Evolutionary conservation across 192 early-diverging fungal species (phyloP), one percentile per base, ranked within the genome.

Genomic region (Coemansia asiatica): DNA sequence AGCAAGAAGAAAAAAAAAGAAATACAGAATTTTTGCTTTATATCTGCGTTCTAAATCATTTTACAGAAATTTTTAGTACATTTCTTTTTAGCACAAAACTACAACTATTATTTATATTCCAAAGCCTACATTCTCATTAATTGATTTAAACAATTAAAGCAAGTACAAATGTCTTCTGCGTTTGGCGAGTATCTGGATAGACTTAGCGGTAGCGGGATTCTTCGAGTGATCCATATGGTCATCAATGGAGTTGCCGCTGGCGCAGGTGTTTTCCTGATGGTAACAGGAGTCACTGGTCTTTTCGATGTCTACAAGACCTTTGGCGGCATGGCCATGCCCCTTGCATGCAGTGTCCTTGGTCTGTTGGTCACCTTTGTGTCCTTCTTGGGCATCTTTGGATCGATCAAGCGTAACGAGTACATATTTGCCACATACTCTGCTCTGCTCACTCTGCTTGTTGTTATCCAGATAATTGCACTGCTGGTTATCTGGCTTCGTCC

Each of bases 361-460:
- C 31, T 56, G 0, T 31, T 77, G 1, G 81, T 87, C 0, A 60
- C 77, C 5, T 9, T 74, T 15, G 38, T 82, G 19, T 81, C 84
- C 2, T 60, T 84, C 19, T 9, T 87, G 2, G 86, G 86, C 6
- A 76, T 73, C 29, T 57, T 75, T 25, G 81, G 84, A 18, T 68
- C 83, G 16, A 46, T 75, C 65, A 80, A 80, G 72, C 64, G 67
- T 16, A 80, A 68, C 77, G 61, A 74, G 54, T 57, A 68, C 21
- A 50, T 80, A 35, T 73, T 71, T 46, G 72, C 64, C 12, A 51
- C 72, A 15, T 74, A 74, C 53, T 67, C 77, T 1, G 77, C 72
- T 12, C 27, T 80, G 19, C 65, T 74, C 7, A 54, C 77, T 0
- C 49, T 80, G 7, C 58, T 80, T 16, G 77, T 80, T 0, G 13